A percentile compares a stretch with the other conserved stretches of the same genome.
phyloP scores from a whole-genome alignment of 2,329 filamentous ascomycete genomes.

The Mollisia scopiformis region DNA sequence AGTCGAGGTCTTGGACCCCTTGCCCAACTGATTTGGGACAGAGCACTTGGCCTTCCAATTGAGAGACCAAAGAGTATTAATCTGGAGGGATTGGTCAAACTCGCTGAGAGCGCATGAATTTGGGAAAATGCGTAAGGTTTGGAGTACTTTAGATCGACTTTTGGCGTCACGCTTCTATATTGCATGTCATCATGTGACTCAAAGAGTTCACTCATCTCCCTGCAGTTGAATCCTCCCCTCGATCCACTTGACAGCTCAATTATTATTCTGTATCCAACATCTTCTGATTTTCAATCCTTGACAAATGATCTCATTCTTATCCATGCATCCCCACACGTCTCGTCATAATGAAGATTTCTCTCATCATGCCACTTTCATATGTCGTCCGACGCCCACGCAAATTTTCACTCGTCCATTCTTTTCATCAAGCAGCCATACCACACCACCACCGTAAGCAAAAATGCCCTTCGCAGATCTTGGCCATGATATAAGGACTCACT shows the following conservation, averaged over 20 bases:
- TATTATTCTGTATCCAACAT: not conserved
- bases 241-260: not conserved
- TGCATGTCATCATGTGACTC: not conserved
- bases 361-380: slow-evolving; percentile 11
- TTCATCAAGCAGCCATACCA: not conserved
- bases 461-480: not conserved
- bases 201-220: not conserved
- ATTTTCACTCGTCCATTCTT: not conserved
- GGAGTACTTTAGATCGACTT: not conserved
- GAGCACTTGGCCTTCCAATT: slow-evolving; percentile 90
- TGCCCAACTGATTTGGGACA: slow-evolving; percentile 94
- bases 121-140: not conserved
- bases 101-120: slow-evolving; percentile 47
- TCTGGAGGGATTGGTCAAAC: slow-evolving; percentile 79
- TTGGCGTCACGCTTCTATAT: not conserved
- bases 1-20: slow-evolving; percentile 80
- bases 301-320: not conserved
- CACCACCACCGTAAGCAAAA: not conserved
- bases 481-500: slow-evolving; percentile 1
- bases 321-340: not conserved
- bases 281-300: not conserved
- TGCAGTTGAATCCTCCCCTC: not conserved
- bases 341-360: not conserved
- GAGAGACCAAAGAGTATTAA: slow-evolving; percentile 99
- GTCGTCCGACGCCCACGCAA: not conserved